Percentiles rank a stretch among this genome's conserved stretches.
Conservation (phyloP, 2,329 filamentous ascomycete species). For the Akanthomyces lecanii region DNA sequence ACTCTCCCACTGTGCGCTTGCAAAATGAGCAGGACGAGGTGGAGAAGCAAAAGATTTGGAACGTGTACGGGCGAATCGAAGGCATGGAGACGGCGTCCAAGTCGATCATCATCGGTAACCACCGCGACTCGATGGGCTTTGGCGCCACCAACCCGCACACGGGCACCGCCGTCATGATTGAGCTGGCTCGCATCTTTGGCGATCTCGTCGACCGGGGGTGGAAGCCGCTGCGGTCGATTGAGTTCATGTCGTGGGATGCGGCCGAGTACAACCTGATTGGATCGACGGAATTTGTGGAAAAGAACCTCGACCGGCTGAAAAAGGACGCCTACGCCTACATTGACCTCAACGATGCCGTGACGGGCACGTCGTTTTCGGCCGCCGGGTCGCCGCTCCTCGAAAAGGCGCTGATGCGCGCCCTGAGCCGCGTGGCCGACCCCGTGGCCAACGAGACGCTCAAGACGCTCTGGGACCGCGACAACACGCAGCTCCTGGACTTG, state of each 20-base stretch:
- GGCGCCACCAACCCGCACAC: slow-evolving; percentile 82
- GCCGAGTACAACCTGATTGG: slow-evolving; percentile 91
- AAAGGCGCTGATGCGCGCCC: slow-evolving; percentile 64
- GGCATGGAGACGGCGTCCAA: slow-evolving; percentile 83
- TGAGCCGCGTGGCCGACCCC: slow-evolving; percentile 73
- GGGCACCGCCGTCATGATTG: slow-evolving; percentile 86
- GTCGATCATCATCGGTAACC: slow-evolving; percentile 85
- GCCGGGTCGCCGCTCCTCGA: slow-evolving; percentile 77
- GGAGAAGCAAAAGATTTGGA: slow-evolving; percentile 81
- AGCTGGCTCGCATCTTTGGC: slow-evolving; percentile 81
- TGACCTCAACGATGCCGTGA: slow-evolving; percentile 82
- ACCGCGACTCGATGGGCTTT: slow-evolving; percentile 88
- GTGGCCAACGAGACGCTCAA: slow-evolving; percentile 66
- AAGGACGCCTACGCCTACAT: slow-evolving; percentile 79
- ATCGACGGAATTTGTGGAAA: slow-evolving; percentile 92
- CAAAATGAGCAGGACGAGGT: slow-evolving; percentile 84
- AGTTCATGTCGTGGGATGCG: slow-evolving; percentile 96
- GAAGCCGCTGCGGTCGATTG: slow-evolving; percentile 88
- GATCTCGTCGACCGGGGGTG: slow-evolving; percentile 73
- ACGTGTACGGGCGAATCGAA: slow-evolving; percentile 77
- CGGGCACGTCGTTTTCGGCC: slow-evolving; percentile 70
- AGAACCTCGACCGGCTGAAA: slow-evolving; percentile 68
- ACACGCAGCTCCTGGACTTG: slow-evolving; percentile 60
- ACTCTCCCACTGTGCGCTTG: slow-evolving; percentile 73
- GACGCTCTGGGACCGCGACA: slow-evolving; percentile 67